These are phyloP conservation scores for Neodidymelliopsis sp. DNA, from an alignment of 2,329 filamentous ascomycete species.

Conservation along the genomic window DNA sequence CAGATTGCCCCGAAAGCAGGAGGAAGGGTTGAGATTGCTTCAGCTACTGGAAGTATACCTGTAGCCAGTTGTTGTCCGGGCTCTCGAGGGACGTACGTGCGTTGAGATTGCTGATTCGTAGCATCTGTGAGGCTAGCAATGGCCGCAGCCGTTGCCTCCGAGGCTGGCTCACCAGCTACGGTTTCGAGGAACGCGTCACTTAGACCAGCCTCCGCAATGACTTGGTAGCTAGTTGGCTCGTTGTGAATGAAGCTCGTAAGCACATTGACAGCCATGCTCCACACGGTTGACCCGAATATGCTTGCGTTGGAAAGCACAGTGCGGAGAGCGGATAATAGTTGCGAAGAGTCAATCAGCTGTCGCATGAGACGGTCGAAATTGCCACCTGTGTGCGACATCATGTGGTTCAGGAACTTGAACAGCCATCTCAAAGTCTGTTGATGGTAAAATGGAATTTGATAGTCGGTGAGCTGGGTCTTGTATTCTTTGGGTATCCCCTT, in stretches of 20 bases:
- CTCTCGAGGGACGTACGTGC: slow-evolving; percentile 33
- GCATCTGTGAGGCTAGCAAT: slow-evolving; percentile 22
- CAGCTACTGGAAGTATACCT: slow-evolving; percentile 84
- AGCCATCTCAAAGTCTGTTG: slow-evolving; percentile 93
- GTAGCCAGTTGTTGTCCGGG: slow-evolving; percentile 57
- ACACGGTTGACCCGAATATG: slow-evolving; percentile 89
- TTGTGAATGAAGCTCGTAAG: slow-evolving; percentile 98
- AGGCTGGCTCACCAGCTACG: slow-evolving; percentile 62
- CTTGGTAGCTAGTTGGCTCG: slow-evolving; percentile 95
- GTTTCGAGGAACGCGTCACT: slow-evolving; percentile 86
- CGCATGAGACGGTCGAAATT: slow-evolving; percentile 90
- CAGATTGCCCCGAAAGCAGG: slow-evolving; percentile 93
- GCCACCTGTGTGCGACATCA: slow-evolving; percentile 83
- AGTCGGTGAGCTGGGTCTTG: slow-evolving; percentile 86
- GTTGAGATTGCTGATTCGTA: slow-evolving; percentile 17
- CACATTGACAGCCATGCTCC: slow-evolving; percentile 92
- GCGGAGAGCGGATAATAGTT: slow-evolving; percentile 79
- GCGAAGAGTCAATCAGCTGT: slow-evolving; percentile 92
- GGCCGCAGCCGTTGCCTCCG: slow-evolving; percentile 26
- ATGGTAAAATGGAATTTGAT: slow-evolving; percentile 89
- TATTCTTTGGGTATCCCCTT: slow-evolving; percentile 75
- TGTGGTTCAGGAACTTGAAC: slow-evolving; percentile 94
- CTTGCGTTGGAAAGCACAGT: slow-evolving; percentile 81
- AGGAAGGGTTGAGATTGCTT: slow-evolving; percentile 87
- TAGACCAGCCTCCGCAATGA: slow-evolving; percentile 92